Base-by-base conservation (phyloP, 257 asterid species). In the Nemophila menziesii region DNA sequence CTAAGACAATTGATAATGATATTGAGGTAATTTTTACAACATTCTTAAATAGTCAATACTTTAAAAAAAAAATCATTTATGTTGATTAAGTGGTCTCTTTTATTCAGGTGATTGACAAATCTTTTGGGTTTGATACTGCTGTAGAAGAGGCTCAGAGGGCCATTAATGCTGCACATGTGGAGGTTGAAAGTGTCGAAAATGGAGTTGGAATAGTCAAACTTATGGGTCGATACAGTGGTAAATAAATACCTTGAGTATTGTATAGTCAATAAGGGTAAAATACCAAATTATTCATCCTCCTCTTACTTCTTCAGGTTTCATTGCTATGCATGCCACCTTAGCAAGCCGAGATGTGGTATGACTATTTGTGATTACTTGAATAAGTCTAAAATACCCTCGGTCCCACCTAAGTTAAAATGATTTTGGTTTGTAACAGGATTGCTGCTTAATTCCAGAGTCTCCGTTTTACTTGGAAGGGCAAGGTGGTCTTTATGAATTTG, bases 71-170 rank as follows among this genome's bases (percentile, higher is more conserved):
- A 29, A 29, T 7, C 36, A 7, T 29, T 29, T 5, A 29, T 29
- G 36, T 13, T 24, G 8, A 29, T 29, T 2, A 29, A 29, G 36
- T 29, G 36, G 36, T 2, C 47, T 56, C 51, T 40, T 18, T 43
- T 44, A 22, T 37, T 34, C 47, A 87, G 97, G 93, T 83, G 52
- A 87, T 87, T 58, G 97, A 87, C 85, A 87, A 87, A 67, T 80
- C 95, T 43, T 87, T 83, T 66, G 97, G 97, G 34, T 87, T 86
- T 77, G 97, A 86, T 58, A 82, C 97, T 43, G 94, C 97, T 51
- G 97, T 82, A 10, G 97, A 80, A 66, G 97, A 87, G 73, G 95
- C 97, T 65, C 97, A 87, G 60, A 67, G 95, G 51, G 97, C 97
- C 49, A 87, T 87, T 44, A 80, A 83, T 75, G 97, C 97, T 55